These are phyloP conservation scores for Plasmodium malariae DNA, from an alignment of 169 alveolate species.

Conservation along the genomic window DNA sequence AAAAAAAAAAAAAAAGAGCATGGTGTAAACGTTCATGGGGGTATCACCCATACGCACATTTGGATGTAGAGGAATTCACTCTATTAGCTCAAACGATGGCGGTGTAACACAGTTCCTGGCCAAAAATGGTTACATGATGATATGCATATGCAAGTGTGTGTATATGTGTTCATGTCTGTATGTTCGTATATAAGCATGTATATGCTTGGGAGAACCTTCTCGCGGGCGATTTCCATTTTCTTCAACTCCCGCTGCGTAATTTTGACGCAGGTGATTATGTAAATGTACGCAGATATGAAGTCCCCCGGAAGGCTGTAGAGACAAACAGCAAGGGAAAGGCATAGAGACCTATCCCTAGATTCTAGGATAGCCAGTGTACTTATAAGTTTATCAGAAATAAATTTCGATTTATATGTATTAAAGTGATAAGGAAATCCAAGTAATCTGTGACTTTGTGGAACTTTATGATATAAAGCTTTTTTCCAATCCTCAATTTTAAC, in stretches of 20 bases:
- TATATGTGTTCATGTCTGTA: not conserved
- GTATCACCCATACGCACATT: not conserved
- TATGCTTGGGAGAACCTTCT: conserved; percentile 24
- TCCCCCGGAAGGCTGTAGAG: conserved; percentile 67
- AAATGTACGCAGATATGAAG: conserved; percentile 40
- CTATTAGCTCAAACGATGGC: too few species aligned
- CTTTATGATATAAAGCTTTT: conserved; percentile 82
- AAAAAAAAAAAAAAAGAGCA: not conserved
- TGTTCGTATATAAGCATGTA: not conserved
- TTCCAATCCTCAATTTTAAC: conserved; percentile 88
- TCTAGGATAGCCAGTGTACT: conserved; percentile 66
- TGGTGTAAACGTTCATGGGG: too few species aligned
- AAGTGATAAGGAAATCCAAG: conserved; percentile 78
- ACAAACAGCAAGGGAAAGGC: conserved; percentile 74
- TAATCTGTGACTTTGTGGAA: conserved; percentile 86
- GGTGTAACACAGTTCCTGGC: too few species aligned
- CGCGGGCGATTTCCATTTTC: conserved; percentile 38
- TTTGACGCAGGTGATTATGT: conserved; percentile 64
- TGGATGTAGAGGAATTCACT: not conserved
- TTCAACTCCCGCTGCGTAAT: conserved; percentile 53
- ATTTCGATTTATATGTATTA: conserved; percentile 56
- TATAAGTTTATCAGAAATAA: conserved; percentile 67
- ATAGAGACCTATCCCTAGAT: conserved; percentile 60
- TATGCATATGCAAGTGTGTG: not conserved
- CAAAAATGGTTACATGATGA: too few species aligned